Percentiles rank a stretch among this genome's conserved stretches.
Evolutionary conservation across 768 basidiomycete species (phyloP).

Genomic region (Lactarius evosmus): DNA sequence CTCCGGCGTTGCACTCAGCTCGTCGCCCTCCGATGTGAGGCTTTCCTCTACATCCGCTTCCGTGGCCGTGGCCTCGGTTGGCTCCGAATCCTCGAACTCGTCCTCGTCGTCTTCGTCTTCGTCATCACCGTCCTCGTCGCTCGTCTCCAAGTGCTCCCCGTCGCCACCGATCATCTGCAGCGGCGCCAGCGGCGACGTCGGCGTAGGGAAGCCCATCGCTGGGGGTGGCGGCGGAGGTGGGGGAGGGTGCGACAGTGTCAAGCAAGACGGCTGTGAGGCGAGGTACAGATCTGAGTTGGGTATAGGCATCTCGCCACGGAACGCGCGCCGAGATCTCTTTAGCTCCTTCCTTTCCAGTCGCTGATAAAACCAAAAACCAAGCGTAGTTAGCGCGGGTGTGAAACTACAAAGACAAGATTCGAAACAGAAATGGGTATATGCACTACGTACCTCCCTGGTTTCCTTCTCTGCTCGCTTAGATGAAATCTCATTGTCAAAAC

Average conservation of each 20-base stretch:
- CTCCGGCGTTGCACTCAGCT: slow-evolving; percentile 37
- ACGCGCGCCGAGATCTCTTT: slow-evolving; percentile 19
- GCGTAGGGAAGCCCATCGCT: slow-evolving; percentile 17
- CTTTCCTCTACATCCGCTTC: slow-evolving; percentile 79
- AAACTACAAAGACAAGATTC: background rate
- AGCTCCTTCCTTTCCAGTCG: slow-evolving; percentile 31
- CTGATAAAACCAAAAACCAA: slow-evolving; percentile 16
- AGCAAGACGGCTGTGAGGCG: slow-evolving; percentile 8
- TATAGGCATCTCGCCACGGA: slow-evolving; percentile 14
- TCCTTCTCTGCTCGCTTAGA: slow-evolving; percentile 27
- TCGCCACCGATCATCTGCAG: slow-evolving; percentile 13
- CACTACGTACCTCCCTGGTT: slow-evolving; percentile 20
- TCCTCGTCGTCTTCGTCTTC: slow-evolving; percentile 34
- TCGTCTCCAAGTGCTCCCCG: slow-evolving; percentile 26
- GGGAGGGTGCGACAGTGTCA: background rate
- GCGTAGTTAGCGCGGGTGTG: slow-evolving; percentile 18
- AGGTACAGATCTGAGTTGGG: slow-evolving; percentile 14
- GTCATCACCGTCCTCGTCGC: slow-evolving; percentile 27
- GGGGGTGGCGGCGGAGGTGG: slow-evolving; percentile 10
- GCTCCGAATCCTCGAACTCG: slow-evolving; percentile 47
- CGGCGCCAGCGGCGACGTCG: slow-evolving; percentile 18
- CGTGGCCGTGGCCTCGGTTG: slow-evolving; percentile 48
- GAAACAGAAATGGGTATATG: slow-evolving; percentile 13
- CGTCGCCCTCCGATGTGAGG: slow-evolving; percentile 69
- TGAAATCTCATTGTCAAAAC: slow-evolving; percentile 15